Base-by-base conservation (phyloP, 257 asterid species). In the Leptodermis oblonga region DNA sequence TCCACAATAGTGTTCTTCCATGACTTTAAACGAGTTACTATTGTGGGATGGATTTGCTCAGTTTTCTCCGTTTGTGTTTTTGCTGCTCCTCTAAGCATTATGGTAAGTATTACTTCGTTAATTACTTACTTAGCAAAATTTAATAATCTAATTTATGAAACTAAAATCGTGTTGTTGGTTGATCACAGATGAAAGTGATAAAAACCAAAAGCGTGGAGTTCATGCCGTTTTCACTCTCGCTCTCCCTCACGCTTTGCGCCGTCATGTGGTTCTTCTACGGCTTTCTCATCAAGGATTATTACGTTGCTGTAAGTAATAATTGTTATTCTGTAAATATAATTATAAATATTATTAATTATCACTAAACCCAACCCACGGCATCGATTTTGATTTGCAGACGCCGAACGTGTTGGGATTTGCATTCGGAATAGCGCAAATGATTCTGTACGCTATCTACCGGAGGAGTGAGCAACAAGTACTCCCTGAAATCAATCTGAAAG, bases 201-300 rank as follows among this genome's bases (percentile, higher is more conserved):
- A 70, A 45, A 60, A 90, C 96, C 1, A 92, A 81, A 65, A 92
- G 98, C 65, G 97, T 90, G 0, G 96, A 90, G 67, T 92, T 75
- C 74, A 84, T 92, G 98, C 98, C 98, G 7, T 75, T 90, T 36
- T 43, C 82, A 1, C 85, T 92, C 11, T 90, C 98, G 0, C 65
- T 88, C 70, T 88, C 80, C 85, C 97, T 92, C 74, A 88, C 98
- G 1, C 26, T 88, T 0, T 85, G 95, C 30, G 90, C 96, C 0
- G 73, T 88, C n/a, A 82, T 88, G 55, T 90, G 97, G 97, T 87
- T 92, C 76, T 82, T 84, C 74, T 92, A 90, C 33, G 98, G 98
- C 20, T 70, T 85, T 23, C 62, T 88, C 52, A 85, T 86, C 61
- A 63, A 61, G 8, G 98, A 92, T 73, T 88, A 65, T 74, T 92